Conservation (phyloP, 768 basidiomycete species). For the Vararia minispora region DNA sequence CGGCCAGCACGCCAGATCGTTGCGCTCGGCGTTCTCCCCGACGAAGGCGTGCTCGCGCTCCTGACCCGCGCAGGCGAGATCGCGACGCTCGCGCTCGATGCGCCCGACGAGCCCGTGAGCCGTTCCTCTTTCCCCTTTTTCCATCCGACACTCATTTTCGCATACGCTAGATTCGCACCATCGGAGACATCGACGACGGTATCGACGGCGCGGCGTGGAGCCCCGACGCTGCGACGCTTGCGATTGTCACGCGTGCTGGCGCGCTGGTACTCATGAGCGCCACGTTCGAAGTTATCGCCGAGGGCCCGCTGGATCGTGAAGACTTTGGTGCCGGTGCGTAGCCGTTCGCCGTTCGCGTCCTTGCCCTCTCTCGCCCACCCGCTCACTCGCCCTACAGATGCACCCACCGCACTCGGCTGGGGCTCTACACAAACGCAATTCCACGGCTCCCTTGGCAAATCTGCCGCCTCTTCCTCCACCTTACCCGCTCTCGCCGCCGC, state of each 20-base stretch:
- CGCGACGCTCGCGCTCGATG: slow-evolving; percentile 47
- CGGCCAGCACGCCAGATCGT: slow-evolving; percentile 22
- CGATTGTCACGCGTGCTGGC: slow-evolving; percentile 74
- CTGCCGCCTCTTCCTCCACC: slow-evolving; percentile 47
- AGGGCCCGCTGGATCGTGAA: slow-evolving; percentile 53
- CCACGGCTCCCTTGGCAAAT: slow-evolving; percentile 89
- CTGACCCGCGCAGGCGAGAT: slow-evolving; percentile 80
- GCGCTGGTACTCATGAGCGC: slow-evolving; percentile 85
- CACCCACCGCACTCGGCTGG: slow-evolving; percentile 95
- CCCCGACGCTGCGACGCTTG: slow-evolving; percentile 84
- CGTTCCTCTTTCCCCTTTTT: slow-evolving; percentile 12
- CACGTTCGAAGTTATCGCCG: slow-evolving; percentile 80
- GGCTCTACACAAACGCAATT: slow-evolving; percentile 96
- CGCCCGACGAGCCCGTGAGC: slow-evolving; percentile 35
- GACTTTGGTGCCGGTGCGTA: slow-evolving; percentile 80
- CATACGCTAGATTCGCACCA: slow-evolving; percentile 53
- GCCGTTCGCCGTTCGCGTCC: background rate
- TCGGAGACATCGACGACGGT: slow-evolving; percentile 80
- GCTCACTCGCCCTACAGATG: slow-evolving; percentile 36
- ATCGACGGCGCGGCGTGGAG: slow-evolving; percentile 81
- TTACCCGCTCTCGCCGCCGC: slow-evolving; percentile 27
- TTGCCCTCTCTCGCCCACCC: background rate
- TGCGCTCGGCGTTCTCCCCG: slow-evolving; percentile 47
- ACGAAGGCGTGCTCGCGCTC: slow-evolving; percentile 51
- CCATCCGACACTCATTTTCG: background rate